These are phyloP conservation scores for Flaveria linearis DNA, from an alignment of 129 eudicot species.

Conservation along the genomic window DNA sequence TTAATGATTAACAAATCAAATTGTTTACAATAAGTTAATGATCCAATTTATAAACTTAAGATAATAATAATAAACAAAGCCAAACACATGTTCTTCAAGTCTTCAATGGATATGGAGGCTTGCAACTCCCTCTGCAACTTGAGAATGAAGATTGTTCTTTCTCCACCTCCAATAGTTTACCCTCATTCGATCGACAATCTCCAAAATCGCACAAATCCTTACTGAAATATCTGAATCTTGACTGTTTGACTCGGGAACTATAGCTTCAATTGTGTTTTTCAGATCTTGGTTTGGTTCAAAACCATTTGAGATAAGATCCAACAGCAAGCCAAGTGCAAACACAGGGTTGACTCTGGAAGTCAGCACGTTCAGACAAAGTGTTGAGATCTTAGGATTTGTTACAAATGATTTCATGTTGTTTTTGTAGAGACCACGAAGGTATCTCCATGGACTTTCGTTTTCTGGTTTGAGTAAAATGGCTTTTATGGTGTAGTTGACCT, in stretches of 20 bases:
- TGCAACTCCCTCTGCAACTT: conserved; percentile 34
- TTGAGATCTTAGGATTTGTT: conserved; percentile 56
- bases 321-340: conserved; percentile 71
- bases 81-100: conserved; percentile 16
- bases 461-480: conserved; percentile 71
- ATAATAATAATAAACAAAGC: neutral
- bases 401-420: conserved; percentile 45
- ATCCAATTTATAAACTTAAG: conserved; percentile 4
- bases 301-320: conserved; percentile 76
- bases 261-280: conserved; percentile 52
- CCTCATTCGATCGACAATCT: conserved; percentile 68
- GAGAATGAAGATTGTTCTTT: conserved; percentile 43
- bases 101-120: conserved; percentile 32
- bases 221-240: conserved; percentile 33
- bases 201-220: conserved; percentile 66
- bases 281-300: conserved; percentile 62
- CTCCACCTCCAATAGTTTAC: conserved; percentile 94
- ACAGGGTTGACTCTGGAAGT: conserved; percentile 39
- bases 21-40: conserved; percentile 12
- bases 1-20: neutral
- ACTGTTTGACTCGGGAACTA: conserved; percentile 40
- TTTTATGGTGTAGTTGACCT: conserved; percentile 65
- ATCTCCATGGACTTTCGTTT: conserved; percentile 97
- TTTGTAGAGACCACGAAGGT: conserved; percentile 83
- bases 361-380: conserved; percentile 66